Percentiles rank a stretch among this genome's conserved stretches.
These are phyloP conservation scores for Alternaria consortialis DNA, from an alignment of 2,329 filamentous ascomycete genomes.

Conservation along the genomic window DNA sequence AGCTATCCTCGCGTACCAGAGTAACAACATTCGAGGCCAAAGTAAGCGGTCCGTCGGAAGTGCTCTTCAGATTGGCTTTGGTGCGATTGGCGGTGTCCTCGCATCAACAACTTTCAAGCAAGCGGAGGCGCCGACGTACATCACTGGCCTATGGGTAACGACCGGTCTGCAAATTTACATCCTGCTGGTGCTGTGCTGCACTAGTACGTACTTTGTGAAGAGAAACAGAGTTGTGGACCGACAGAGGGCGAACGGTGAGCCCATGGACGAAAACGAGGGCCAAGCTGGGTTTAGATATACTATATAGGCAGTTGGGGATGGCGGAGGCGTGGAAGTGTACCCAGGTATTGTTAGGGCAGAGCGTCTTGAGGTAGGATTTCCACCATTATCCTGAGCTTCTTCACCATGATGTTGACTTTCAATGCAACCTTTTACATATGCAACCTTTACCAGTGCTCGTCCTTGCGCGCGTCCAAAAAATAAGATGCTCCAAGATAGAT, in stretches of 20 bases:
- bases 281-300: constrained; percentile 33
- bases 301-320: not conserved
- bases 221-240: constrained; percentile 26
- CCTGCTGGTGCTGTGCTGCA: constrained; percentile 18
- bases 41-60: constrained; percentile 32
- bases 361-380: not conserved
- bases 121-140: constrained; percentile 33
- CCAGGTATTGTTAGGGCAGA: not conserved
- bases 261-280: constrained; percentile 26
- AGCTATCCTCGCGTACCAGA: constrained; percentile 37
- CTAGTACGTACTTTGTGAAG: constrained; percentile 24
- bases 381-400: not conserved
- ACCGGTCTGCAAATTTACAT: constrained; percentile 32
- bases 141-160: constrained; percentile 31
- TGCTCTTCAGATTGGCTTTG: constrained; percentile 36
- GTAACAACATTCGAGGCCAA: constrained; percentile 36
- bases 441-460: not conserved
- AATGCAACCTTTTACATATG: not conserved
- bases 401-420: not conserved
- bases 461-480: not conserved
- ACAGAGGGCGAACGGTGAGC: constrained; percentile 23
- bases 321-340: not conserved
- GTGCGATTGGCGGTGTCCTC: constrained; percentile 38
- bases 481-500: not conserved
- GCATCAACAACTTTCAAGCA: constrained; percentile 32